A percentile compares a stretch with the other conserved stretches of the same genome.
These are phyloP conservation scores for Cyberlindnera lachancei DNA, from an alignment of 805 yeast genomes.

Conservation along the genomic window DNA sequence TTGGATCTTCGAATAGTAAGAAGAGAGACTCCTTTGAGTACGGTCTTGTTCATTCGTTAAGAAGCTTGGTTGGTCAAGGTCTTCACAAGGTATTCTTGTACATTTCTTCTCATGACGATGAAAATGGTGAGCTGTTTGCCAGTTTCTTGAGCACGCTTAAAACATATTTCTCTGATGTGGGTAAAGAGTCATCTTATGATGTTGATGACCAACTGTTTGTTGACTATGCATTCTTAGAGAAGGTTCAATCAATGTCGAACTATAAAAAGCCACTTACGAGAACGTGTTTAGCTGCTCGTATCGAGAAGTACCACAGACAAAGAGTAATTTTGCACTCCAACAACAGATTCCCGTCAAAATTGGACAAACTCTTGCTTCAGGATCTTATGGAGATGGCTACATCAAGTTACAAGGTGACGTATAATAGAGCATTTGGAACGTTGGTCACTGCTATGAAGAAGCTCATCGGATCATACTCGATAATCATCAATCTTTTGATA, in stretches of 20 bases:
- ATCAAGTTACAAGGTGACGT: constrained; percentile 64
- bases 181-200: constrained; percentile 58
- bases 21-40: constrained; percentile 37
- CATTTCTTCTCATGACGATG: constrained; percentile 43
- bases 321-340: constrained; percentile 68
- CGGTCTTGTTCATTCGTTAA: constrained; percentile 47
- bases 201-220: constrained; percentile 46
- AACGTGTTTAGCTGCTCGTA: constrained; percentile 64
- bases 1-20: constrained; percentile 46
- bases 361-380: constrained; percentile 54
- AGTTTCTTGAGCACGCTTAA: constrained; percentile 56
- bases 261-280: constrained; percentile 68
- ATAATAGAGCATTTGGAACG: constrained; percentile 60
- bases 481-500: constrained; percentile 45
- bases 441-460: constrained; percentile 64
- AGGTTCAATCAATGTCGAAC: constrained; percentile 57
- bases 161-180: constrained; percentile 77
- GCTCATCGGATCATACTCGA: constrained; percentile 55
- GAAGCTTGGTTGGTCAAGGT: constrained; percentile 52
- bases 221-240: constrained; percentile 47
- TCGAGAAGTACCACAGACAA: constrained; percentile 67
- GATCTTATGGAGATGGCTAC: constrained; percentile 61
- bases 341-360: constrained; percentile 57
- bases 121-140: constrained; percentile 56
- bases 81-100: constrained; percentile 51